A percentile compares a stretch with the other conserved stretches of the same genome.
phyloP scores from a whole-genome alignment of 345 rosid genomes.

The Eucalyptus sp. region DNA sequence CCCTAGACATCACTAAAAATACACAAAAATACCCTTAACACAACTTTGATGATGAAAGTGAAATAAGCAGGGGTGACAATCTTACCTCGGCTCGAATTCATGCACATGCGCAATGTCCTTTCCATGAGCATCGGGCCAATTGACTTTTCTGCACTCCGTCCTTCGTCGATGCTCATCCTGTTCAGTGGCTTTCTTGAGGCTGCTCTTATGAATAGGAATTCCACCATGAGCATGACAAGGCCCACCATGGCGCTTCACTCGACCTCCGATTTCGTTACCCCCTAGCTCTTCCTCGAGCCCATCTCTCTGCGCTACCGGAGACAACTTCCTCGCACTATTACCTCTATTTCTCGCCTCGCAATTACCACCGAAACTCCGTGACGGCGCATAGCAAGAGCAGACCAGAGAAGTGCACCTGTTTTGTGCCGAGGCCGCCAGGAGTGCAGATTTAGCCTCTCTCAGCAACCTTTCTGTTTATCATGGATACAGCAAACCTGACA shows the following conservation, averaged over 20 bases:
- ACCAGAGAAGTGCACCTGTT: slow-evolving; percentile 55
- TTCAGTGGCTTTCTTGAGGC: slow-evolving; percentile 18
- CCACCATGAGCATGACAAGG: slow-evolving; percentile 7
- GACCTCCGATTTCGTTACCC: neutral
- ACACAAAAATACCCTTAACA: neutral
- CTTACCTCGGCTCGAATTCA: slow-evolving; percentile 64
- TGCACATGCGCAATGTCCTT: slow-evolving; percentile 67
- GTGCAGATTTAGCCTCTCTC: slow-evolving; percentile 5
- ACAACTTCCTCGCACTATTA: slow-evolving; percentile 6
- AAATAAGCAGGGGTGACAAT: neutral
- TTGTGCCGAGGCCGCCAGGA: slow-evolving; percentile 63
- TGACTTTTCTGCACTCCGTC: slow-evolving; percentile 51
- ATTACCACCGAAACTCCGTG: slow-evolving; percentile 11
- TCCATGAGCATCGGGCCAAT: slow-evolving; percentile 76
- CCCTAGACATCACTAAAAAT: neutral
- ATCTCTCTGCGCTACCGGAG: slow-evolving; percentile 15
- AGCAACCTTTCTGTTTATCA: neutral
- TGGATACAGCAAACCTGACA: neutral
- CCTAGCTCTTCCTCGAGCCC: slow-evolving; percentile 14
- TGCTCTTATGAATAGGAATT: slow-evolving; percentile 37
- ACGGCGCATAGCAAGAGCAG: slow-evolving; percentile 62
- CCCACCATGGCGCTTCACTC: neutral
- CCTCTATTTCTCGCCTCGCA: slow-evolving; percentile 2
- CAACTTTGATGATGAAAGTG: neutral
- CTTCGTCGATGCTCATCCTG: slow-evolving; percentile 3